phyloP scores from a whole-genome alignment of 495 filamentous ascomycete species.

The Aspergillus biplanus region DNA sequence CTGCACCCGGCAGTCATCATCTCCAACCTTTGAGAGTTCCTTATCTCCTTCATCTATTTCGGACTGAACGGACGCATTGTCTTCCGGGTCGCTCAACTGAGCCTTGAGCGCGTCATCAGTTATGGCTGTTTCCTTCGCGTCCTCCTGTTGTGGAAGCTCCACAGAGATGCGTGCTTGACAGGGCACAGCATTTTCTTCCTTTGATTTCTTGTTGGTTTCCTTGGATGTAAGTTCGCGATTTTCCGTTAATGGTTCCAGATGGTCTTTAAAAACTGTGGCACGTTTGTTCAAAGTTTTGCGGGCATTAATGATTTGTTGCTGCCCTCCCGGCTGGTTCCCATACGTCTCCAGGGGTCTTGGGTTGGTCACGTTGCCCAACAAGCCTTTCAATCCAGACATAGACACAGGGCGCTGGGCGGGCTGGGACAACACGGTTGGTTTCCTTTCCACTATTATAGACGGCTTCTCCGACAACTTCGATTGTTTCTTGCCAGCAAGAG shows the following conservation, averaged over 20 bases:
- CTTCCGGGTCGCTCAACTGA: slow-evolving; percentile 26
- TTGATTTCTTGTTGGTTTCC: slow-evolving; percentile 32
- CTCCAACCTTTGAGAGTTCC: slow-evolving; percentile 23
- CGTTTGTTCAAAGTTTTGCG: slow-evolving; percentile 62
- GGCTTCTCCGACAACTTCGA: slow-evolving; percentile 48
- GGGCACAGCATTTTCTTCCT: slow-evolving; percentile 24
- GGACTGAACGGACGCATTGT: slow-evolving; percentile 18
- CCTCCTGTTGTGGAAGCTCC: slow-evolving; percentile 20
- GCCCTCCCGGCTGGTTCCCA: slow-evolving; percentile 36
- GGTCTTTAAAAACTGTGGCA: slow-evolving; percentile 69
- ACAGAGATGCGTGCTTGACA: slow-evolving; percentile 9
- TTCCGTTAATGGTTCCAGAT: slow-evolving; percentile 38
- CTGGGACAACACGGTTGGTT: slow-evolving; percentile 55
- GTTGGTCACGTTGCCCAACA: slow-evolving; percentile 47
- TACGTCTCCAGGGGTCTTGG: slow-evolving; percentile 39
- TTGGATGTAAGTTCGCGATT: slow-evolving; percentile 41
- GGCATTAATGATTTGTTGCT: slow-evolving; percentile 40
- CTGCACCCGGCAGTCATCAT: slow-evolving; percentile 36
- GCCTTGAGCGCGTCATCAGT: slow-evolving; percentile 11
- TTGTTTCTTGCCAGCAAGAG: slow-evolving; percentile 51
- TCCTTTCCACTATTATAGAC: slow-evolving; percentile 44
- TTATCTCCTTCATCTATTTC: slow-evolving; percentile 25
- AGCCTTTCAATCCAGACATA: slow-evolving; percentile 46
- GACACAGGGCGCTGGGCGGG: slow-evolving; percentile 69
- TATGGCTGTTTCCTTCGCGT: slow-evolving; percentile 11